phyloP scores from a whole-genome alignment of 176 grass and related monocot genomes.

The Raddia guianensis region DNA sequence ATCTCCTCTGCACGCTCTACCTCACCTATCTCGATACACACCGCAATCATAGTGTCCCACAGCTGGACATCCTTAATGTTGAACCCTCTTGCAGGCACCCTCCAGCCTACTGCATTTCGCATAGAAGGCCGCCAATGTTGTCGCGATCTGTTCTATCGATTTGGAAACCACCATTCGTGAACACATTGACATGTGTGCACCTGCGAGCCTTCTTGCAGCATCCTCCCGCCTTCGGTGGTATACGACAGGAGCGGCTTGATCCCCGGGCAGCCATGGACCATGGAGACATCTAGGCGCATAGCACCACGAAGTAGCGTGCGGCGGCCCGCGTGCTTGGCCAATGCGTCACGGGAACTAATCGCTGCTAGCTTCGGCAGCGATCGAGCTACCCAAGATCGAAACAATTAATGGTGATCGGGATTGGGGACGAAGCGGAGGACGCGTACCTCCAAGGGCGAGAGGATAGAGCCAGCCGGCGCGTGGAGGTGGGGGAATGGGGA shows the following conservation, averaged over 20 bases:
- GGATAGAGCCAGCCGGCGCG: constrained; percentile 9
- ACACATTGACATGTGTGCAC: constrained; percentile 35
- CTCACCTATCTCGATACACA: constrained; percentile 19
- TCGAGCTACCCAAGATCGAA: not conserved
- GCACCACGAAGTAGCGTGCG: no score
- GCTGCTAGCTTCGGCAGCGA: not conserved
- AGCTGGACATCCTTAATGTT: constrained; percentile 43
- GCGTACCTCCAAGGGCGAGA: constrained; percentile 46
- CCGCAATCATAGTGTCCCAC: constrained; percentile 51
- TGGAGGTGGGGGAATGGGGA: constrained; percentile 19
- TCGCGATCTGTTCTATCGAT: constrained; percentile 42
- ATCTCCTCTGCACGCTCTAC: constrained; percentile 26
- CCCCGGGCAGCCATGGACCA: not conserved
- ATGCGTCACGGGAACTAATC: not conserved
- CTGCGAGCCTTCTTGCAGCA: constrained; percentile 36
- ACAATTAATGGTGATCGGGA: not conserved
- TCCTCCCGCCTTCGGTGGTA: constrained; percentile 35
- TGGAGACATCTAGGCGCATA: not conserved
- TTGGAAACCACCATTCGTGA: constrained; percentile 41
- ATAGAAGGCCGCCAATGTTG: constrained; percentile 42
- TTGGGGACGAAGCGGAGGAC: not conserved
- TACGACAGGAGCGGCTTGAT: constrained; percentile 40
- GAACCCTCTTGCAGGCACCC: constrained; percentile 34
- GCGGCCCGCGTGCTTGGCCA: not conserved
- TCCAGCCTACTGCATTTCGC: constrained; percentile 35